phyloP scores from a whole-genome alignment of 306 rosid species.

The Rosa lucieae region DNA sequence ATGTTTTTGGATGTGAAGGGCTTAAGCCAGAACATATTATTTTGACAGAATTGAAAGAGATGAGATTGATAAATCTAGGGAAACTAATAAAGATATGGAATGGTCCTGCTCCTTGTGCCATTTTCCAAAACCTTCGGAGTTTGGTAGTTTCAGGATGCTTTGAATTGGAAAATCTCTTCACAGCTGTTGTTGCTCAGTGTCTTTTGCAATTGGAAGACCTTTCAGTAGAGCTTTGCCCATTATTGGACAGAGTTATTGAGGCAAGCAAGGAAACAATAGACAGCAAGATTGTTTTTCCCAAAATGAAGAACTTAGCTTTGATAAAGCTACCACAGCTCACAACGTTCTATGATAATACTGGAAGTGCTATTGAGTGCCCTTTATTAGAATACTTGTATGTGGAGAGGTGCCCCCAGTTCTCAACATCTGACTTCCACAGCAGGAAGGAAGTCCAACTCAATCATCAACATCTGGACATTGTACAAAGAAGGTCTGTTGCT shows the following conservation, averaged over 20 bases:
- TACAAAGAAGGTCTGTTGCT: slow-evolving; percentile 8
- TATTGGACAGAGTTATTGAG: slow-evolving; percentile 2
- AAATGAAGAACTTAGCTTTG: background rate
- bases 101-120: background rate
- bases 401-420: background rate
- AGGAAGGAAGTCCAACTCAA: background rate
- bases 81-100: background rate
- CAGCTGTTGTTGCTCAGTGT: background rate
- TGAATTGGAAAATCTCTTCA: background rate
- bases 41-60: background rate
- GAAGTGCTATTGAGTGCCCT: background rate
- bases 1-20: background rate
- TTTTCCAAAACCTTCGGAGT: background rate
- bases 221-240: background rate
- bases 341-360: background rate
- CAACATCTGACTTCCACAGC: slow-evolving; percentile 3
- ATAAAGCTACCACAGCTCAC: background rate
- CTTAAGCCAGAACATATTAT: too few relatives aligned
- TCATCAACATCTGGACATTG: background rate
- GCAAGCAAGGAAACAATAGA: background rate
- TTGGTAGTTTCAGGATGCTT: background rate
- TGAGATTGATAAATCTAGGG: background rate
- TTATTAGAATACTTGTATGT: background rate
- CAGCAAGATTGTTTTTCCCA: background rate
- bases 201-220: slow-evolving; percentile 13